Evolutionary conservation across 208 protist genomes (phyloP).

Genomic region (Leishmania gerbilli): DNA sequence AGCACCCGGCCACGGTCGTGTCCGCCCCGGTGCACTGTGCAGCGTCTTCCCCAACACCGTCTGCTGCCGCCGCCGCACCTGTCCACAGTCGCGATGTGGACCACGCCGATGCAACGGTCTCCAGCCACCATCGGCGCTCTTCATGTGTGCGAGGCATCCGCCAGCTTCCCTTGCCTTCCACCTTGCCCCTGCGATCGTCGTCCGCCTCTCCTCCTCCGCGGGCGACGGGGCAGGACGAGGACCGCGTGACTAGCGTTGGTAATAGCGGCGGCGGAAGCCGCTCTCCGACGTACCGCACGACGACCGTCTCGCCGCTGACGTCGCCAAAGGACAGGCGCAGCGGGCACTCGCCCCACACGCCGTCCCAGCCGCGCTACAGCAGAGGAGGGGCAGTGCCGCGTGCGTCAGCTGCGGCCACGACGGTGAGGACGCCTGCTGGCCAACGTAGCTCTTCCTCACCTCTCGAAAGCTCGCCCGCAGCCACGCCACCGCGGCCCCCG

Average conservation of each 20-base stretch:
- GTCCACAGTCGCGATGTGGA: not conserved
- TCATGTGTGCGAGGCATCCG: slow-evolving; percentile 22
- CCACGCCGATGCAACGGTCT: not conserved
- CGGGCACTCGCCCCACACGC: slow-evolving; percentile 2
- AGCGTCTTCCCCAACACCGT: not conserved
- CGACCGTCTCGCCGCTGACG: slow-evolving; percentile 24
- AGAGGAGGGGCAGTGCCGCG: not conserved
- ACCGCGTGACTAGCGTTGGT: not conserved
- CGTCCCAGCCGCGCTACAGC: not conserved
- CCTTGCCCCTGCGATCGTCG: not conserved
- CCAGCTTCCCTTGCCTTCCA: not conserved
- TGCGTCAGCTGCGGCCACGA: not conserved
- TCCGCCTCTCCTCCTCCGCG: not conserved
- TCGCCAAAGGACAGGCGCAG: not conserved
- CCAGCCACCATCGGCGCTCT: not conserved
- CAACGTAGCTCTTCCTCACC: not conserved
- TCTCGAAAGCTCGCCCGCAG: not conserved
- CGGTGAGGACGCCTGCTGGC: not conserved
- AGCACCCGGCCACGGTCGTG: not conserved
- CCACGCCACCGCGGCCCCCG: slow-evolving; percentile 5
- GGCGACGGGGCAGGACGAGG: not conserved
- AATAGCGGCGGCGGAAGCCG: slow-evolving; percentile 4
- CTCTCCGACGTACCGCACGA: slow-evolving; percentile 25
- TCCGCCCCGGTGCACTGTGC: not conserved
- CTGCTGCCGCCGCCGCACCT: not conserved